Conservation (phyloP, 106 monocot genomes). For the Phalaenopsis aphrodite region DNA sequence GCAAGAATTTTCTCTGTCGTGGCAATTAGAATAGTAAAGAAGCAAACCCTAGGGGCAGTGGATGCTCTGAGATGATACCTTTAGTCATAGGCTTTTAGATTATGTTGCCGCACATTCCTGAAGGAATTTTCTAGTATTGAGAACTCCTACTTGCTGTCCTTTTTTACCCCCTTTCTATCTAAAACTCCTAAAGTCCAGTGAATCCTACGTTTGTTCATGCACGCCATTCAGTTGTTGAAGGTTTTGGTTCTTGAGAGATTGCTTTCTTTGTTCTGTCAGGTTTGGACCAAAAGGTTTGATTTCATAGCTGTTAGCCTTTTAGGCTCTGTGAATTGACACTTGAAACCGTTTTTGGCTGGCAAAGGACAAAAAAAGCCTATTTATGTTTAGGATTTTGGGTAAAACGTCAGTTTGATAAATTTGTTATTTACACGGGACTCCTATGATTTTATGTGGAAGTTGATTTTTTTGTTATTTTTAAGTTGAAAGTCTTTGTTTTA, state of each 20-base stretch:
- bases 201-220: neutral
- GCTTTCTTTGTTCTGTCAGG: neutral
- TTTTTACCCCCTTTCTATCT: neutral
- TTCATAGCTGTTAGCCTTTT: neutral
- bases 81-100: too few relatives aligned
- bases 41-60: too few relatives aligned
- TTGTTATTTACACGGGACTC: neutral
- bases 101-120: too few relatives aligned
- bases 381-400: neutral
- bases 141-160: too few relatives aligned
- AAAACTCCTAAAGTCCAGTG: neutral
- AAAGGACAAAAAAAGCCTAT: neutral
- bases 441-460: neutral
- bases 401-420: neutral
- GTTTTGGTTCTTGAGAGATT: neutral
- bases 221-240: neutral
- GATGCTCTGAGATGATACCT: too few relatives aligned
- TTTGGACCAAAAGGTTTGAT: neutral
- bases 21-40: too few relatives aligned
- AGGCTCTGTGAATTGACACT: neutral
- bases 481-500: neutral
- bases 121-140: too few relatives aligned
- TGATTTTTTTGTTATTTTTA: neutral
- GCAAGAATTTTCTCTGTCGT: too few relatives aligned
- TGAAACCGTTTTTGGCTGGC: neutral